Percentiles rank a stretch among this genome's conserved stretches.
These are phyloP conservation scores for Fusarium sp. DNA, from an alignment of 2,329 filamentous ascomycete genomes.

Conservation along the genomic window DNA sequence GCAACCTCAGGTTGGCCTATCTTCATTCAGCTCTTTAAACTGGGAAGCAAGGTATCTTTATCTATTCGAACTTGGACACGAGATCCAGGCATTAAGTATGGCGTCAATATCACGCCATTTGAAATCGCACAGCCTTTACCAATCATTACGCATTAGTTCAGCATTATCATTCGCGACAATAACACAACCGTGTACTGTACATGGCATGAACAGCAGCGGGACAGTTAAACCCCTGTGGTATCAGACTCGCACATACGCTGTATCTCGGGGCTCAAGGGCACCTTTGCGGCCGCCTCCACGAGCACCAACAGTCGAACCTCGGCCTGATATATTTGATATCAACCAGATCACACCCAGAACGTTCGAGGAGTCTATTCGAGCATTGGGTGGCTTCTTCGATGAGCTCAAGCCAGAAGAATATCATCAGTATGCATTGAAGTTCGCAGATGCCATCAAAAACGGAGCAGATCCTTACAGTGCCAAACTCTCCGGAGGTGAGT, in stretches of 20 bases:
- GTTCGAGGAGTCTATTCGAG: slow-evolving; percentile 42
- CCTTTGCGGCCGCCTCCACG: slow-evolving; percentile 18
- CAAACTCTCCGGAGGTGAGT: slow-evolving; percentile 46
- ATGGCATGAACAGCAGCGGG: background rate
- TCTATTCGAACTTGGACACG: background rate
- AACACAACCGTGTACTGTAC: slow-evolving; percentile 4
- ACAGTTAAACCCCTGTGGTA: background rate
- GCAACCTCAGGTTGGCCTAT: background rate
- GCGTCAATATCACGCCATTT: slow-evolving; percentile 16
- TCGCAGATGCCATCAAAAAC: slow-evolving; percentile 40
- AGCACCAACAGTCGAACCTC: slow-evolving; percentile 21
- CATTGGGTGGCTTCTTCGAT: slow-evolving; percentile 30
- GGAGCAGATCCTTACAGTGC: slow-evolving; percentile 42
- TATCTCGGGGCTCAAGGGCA: slow-evolving; percentile 25
- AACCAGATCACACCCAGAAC: slow-evolving; percentile 40
- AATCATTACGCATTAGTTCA: slow-evolving; percentile 21
- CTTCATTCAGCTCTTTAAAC: background rate
- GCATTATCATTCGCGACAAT: background rate
- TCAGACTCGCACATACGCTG: slow-evolving; percentile 41
- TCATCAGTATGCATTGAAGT: slow-evolving; percentile 42
- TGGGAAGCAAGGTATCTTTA: background rate
- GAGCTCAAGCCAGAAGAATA: slow-evolving; percentile 46
- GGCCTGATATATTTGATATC: slow-evolving; percentile 41
- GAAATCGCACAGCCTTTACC: slow-evolving; percentile 16
- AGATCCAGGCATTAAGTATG: background rate